Base-by-base conservation (phyloP, 208 protist species). In the Porcisia hertigi region DNA sequence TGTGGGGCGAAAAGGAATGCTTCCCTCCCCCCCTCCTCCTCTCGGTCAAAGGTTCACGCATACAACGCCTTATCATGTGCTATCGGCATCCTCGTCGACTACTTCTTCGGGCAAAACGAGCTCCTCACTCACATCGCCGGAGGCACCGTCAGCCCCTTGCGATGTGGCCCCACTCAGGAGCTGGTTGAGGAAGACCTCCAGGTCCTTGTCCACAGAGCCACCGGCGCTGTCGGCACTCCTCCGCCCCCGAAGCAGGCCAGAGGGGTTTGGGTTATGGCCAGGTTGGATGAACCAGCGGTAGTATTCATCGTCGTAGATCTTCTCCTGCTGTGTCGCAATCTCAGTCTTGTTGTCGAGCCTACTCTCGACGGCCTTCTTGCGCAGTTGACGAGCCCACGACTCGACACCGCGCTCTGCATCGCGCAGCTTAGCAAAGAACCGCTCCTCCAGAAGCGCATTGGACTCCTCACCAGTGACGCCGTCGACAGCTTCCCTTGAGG, bases 271-370 rank as follows among this genome's bases (percentile, higher is more conserved):
- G 77, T 97, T 84, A 64, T 89, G 87, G 4, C 94, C 94, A 25
- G 94, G 94, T 71, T 94, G 83, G 78, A 97, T 97, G 65, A 97
- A 97, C 94, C 94, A 97, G 73, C 92, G 94, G 82, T 97, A 97
- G 84, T 97, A 97, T 80, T 97, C 88, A 65, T 97, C 94, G 71
- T 97, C 94, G 83, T 96, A 96, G 65, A 97, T 94, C 89, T 97
- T 97, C 85, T 97, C 92, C 66, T 90, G 76, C 74, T 94, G 92
- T 55, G 92, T 92, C 23, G 94, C 92, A 59, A 97, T 92, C 85
- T 96, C 91, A 12, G 86, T 81, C 57, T 77, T 81, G 84, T 96
- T 92, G 18, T 83, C 83, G 58, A 96, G 75, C 72, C 82, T 92
- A 20, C 90, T 87, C 20, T 90, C 84, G 60, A 81, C 62, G 41